Evolutionary conservation across 805 yeast species (phyloP), one percentile per base, ranked within the genome.

Genomic region (Priceomyces medius): DNA sequence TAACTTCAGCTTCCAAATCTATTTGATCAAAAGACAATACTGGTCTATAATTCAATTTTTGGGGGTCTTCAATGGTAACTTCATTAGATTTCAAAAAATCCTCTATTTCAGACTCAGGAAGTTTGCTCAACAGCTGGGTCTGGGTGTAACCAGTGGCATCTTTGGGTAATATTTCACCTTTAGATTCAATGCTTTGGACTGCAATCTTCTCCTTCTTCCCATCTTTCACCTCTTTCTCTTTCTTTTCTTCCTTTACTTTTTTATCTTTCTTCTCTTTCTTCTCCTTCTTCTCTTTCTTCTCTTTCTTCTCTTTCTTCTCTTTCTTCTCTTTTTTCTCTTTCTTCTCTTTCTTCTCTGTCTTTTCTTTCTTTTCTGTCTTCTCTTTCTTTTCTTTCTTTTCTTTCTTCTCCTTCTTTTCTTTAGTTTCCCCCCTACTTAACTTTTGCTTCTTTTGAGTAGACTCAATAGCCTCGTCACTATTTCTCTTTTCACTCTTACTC

Each of bases 41-140:
- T 7, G 98, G 98, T 47, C 81, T 75, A 38, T 85, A 59, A 14
- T 71, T 60, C n/a, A 66, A 53, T 7, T 55, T 47, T 27, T 70
- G 59, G 23, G 85, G 81, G 57, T 87, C 95, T 49, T 87, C 95
- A 38, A 90, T 77, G 12, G 84, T 74, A 37, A 89, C 90, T 50
- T 85, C 91, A 61, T 90, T 87, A 20, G 76, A 80, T 40, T 71
- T 61, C 49, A 82, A 71, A 58, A 85, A 93, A 6, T 68, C 63
- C 36, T 79, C 82, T 42, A 85, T 66, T 7, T 81, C 88, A 5
- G 74, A 56, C 49, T 76, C 77, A 4, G 83, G 68, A 31, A 72
- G 57, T 14, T 59, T 47, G 12, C 73, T 48, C 38, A 75, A 60
- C 12, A 66, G 65, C 12, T 61, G 53, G 10, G 70, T 66, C 53